Evolutionary conservation across 2,329 filamentous ascomycete genomes (phyloP).

Genomic region (Apiospora rasikravindrae): DNA sequence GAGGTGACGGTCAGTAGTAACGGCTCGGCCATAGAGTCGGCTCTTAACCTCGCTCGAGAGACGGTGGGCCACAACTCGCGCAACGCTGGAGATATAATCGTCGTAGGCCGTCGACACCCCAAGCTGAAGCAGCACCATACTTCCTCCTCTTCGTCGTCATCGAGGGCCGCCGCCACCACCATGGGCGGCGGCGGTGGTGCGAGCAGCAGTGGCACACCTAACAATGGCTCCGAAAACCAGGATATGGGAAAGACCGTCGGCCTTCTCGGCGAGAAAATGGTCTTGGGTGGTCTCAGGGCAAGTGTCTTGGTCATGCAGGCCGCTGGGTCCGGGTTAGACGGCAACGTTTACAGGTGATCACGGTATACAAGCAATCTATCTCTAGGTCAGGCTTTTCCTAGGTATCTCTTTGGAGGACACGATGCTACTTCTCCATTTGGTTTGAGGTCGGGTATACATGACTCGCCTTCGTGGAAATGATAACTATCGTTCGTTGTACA

Average conservation of each 20-base stretch:
- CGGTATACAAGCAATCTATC: not conserved
- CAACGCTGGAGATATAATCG: slow-evolving; percentile 74
- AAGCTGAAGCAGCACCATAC: slow-evolving; percentile 29
- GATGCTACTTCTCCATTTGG: not conserved
- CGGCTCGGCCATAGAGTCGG: slow-evolving; percentile 47
- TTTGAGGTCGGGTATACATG: not conserved
- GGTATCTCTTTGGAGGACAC: not conserved
- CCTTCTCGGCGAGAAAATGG: slow-evolving; percentile 63
- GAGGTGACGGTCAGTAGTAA: slow-evolving; percentile 50
- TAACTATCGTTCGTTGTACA: not conserved
- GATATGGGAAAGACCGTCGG: slow-evolving; percentile 62
- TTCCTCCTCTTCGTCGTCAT: slow-evolving; percentile 21
- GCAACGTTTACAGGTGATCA: not conserved
- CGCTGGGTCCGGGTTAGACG: slow-evolving; percentile 30
- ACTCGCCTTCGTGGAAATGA: not conserved
- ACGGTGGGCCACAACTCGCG: slow-evolving; percentile 65
- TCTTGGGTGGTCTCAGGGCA: slow-evolving; percentile 62
- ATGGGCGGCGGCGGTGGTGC: not conserved
- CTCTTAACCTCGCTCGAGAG: slow-evolving; percentile 58
- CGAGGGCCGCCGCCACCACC: not conserved
- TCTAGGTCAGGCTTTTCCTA: not conserved
- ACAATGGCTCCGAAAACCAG: slow-evolving; percentile 28
- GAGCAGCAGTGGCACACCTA: slow-evolving; percentile 25
- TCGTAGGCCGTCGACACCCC: slow-evolving; percentile 64
- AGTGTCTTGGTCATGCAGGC: slow-evolving; percentile 76